phyloP scores from a whole-genome alignment of 1,139 yeast species.

The Geotrichum klebahnii region DNA sequence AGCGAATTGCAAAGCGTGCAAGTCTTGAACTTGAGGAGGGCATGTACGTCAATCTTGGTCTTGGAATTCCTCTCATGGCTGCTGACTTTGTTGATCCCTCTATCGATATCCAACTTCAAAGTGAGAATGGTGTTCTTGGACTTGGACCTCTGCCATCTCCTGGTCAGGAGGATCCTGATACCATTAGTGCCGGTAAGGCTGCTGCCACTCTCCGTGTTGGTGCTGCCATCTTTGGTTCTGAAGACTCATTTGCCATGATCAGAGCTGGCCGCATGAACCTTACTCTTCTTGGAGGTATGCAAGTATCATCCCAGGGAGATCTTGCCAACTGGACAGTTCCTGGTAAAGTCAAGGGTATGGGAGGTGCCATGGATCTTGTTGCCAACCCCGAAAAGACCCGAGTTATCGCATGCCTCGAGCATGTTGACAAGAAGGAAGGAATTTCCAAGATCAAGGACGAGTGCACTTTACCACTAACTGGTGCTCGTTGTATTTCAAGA shows the following conservation, averaged over 20 bases:
- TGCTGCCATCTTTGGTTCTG: constrained; percentile 46
- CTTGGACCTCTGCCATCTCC: constrained; percentile 44
- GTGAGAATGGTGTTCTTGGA: constrained; percentile 48
- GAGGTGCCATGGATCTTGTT: constrained; percentile 52
- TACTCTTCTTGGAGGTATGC: constrained; percentile 47
- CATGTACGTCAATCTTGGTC: constrained; percentile 44
- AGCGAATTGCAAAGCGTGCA: constrained; percentile 43
- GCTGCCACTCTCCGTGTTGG: constrained; percentile 45
- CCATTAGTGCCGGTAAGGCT: constrained; percentile 48
- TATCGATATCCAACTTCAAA: constrained; percentile 42
- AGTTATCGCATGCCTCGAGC: constrained; percentile 47
- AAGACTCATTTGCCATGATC: constrained; percentile 48
- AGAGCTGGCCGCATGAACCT: constrained; percentile 44
- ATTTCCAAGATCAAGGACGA: constrained; percentile 43
- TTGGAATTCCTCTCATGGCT: constrained; percentile 48
- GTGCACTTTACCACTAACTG: constrained; percentile 47
- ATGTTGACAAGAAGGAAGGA: constrained; percentile 43
- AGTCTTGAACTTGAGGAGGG: constrained; percentile 45
- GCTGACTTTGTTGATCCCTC: constrained; percentile 41
- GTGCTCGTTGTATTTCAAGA: constrained; percentile 44
- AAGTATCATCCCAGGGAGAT: constrained; percentile 45
- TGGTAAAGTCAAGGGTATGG: constrained; percentile 49
- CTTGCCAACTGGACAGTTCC: constrained; percentile 50
- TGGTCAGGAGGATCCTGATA: constrained; percentile 46
- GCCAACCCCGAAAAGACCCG: constrained; percentile 44